These are phyloP conservation scores for Coniochaeta prunicola DNA, from an alignment of 2,329 filamentous ascomycete species.

Conservation along the genomic window DNA sequence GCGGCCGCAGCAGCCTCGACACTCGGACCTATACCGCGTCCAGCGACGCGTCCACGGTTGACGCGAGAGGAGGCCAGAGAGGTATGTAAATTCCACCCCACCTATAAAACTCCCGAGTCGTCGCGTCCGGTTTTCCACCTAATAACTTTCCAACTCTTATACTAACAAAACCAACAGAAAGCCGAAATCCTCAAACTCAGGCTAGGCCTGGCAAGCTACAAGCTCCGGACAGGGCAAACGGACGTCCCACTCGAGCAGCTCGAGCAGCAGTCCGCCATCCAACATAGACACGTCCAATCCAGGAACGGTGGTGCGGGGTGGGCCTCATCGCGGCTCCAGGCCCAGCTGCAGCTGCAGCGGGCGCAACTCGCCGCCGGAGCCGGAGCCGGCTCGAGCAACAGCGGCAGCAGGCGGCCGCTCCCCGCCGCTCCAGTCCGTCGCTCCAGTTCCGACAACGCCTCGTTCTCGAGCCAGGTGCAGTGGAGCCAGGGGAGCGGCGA, in stretches of 20 bases:
- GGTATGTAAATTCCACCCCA: slow-evolving; percentile 24
- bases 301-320: background rate
- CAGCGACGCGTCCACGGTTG: slow-evolving; percentile 15
- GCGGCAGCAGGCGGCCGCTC: background rate
- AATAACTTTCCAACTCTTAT: too few relatives aligned
- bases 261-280: slow-evolving; percentile 27
- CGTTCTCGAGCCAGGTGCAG: background rate
- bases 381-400: background rate
- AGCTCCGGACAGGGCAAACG: slow-evolving; percentile 66
- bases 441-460: slow-evolving; percentile 8
- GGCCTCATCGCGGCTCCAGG: background rate
- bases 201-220: slow-evolving; percentile 67
- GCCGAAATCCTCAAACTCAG: slow-evolving; percentile 60
- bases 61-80: slow-evolving; percentile 47
- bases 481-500: background rate
- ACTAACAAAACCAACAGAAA: slow-evolving; percentile 33
- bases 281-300: background rate
- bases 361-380: background rate
- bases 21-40: background rate
- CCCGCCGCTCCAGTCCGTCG: slow-evolving; percentile 4
- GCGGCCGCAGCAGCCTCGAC: slow-evolving; percentile 5
- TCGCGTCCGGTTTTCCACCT: too few relatives aligned
- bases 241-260: slow-evolving; percentile 57
- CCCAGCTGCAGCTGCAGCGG: background rate
- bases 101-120: too few relatives aligned